Evolutionary conservation across 805 yeast species (phyloP).

Genomic region (Zygoascus ofunaensis): DNA sequence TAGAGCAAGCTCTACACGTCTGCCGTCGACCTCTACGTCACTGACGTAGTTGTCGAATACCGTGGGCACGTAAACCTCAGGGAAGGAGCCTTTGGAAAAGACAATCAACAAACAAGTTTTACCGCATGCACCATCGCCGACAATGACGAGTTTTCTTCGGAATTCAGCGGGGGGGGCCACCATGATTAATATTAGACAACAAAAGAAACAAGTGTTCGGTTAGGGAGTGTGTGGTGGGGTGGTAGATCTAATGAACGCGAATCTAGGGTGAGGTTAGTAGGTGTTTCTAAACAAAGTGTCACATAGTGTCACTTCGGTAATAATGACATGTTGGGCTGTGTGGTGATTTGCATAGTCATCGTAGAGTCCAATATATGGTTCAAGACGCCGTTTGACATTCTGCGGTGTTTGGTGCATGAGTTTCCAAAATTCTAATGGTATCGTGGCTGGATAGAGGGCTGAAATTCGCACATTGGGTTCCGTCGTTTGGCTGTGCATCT

Average conservation of each 20-base stretch:
- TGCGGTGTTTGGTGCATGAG: no score
- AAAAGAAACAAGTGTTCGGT: not conserved
- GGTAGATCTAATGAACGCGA: not conserved
- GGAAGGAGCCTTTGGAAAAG: slow-evolving; percentile 84
- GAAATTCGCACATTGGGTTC: no score
- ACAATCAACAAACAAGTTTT: slow-evolving; percentile 81
- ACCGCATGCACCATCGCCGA: slow-evolving; percentile 98
- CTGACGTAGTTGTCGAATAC: slow-evolving; percentile 97
- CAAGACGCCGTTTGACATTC: no score
- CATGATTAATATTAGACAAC: slow-evolving; percentile 7
- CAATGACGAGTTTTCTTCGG: slow-evolving; percentile 67
- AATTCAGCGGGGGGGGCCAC: slow-evolving; percentile 23
- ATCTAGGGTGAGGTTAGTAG: no score
- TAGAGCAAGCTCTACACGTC: slow-evolving; percentile 84
- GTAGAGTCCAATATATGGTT: no score
- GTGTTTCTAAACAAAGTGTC: not conserved
- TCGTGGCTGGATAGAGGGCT: no score
- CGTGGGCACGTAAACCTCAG: slow-evolving; percentile 91
- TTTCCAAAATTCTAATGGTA: no score
- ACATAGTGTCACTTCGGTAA: no score
- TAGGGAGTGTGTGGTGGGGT: not conserved
- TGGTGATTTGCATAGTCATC: no score
- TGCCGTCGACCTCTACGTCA: slow-evolving; percentile 85
- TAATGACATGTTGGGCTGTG: no score
- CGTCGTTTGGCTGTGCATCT: no score